Evolutionary conservation across 2,329 filamentous ascomycete species (phyloP).

Genomic region (Hymenoscyphus linearis): DNA sequence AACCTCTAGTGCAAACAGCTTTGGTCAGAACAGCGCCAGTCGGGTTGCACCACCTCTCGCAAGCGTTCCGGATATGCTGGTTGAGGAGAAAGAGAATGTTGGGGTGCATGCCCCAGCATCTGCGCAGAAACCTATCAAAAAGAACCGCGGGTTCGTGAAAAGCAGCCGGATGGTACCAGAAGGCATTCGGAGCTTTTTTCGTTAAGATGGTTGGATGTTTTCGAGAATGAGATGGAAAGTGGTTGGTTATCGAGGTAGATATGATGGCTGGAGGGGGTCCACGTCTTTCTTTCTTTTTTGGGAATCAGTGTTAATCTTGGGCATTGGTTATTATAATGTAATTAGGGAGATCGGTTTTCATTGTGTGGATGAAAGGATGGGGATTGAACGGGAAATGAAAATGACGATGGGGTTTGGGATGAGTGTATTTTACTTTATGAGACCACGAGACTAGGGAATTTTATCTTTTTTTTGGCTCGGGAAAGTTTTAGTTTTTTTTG

Average conservation of each 20-base stretch:
- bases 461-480: neutral
- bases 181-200: slow-evolving; percentile 29
- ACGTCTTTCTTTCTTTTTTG: neutral
- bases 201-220: slow-evolving; percentile 14
- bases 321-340: neutral
- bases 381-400: neutral
- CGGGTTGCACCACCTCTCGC: slow-evolving; percentile 7
- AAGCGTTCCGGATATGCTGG: slow-evolving; percentile 12
- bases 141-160: slow-evolving; percentile 18
- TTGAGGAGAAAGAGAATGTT: slow-evolving; percentile 26
- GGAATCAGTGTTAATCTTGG: neutral
- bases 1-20: slow-evolving; percentile 27
- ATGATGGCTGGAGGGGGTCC: neutral
- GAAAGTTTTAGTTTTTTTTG: too few relatives aligned
- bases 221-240: neutral
- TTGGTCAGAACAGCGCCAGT: slow-evolving; percentile 14
- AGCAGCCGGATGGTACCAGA: slow-evolving; percentile 23
- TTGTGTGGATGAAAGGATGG: neutral
- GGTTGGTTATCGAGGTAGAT: neutral
- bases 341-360: neutral
- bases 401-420: neutral
- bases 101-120: slow-evolving; percentile 3
- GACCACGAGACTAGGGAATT: neutral
- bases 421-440: neutral
- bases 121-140: slow-evolving; percentile 17